phyloP scores from a whole-genome alignment of 306 rosid species.

The Castanea sativa region DNA sequence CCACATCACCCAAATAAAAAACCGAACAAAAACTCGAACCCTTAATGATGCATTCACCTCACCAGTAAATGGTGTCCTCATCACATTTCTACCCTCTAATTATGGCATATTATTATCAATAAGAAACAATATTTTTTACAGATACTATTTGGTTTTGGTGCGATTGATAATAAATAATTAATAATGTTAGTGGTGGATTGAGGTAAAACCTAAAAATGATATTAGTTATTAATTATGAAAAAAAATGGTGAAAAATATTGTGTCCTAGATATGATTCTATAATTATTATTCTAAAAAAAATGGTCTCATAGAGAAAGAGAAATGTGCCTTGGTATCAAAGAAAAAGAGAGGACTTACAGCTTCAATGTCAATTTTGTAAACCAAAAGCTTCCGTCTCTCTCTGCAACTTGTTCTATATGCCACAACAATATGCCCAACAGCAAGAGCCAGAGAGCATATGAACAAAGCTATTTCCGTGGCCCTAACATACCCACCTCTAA shows the following conservation, averaged over 20 bases:
- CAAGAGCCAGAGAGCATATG: slow-evolving; percentile 66
- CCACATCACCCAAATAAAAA: slow-evolving; percentile 3
- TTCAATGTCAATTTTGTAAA: slow-evolving; percentile 94
- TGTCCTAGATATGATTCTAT: no score
- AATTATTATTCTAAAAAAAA: no score
- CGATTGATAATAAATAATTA: no score
- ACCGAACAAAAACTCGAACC: not conserved
- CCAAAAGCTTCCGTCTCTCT: slow-evolving; percentile 89
- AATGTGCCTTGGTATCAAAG: not conserved
- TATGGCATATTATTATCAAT: not conserved
- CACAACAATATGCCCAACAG: slow-evolving; percentile 75
- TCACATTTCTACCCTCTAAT: not conserved
- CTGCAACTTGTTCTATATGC: slow-evolving; percentile 97
- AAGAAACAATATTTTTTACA: no score
- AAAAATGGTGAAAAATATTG: no score
- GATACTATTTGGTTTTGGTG: no score
- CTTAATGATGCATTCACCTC: not conserved
- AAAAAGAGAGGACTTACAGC: slow-evolving; percentile 59
- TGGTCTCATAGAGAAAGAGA: not conserved
- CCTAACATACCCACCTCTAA: slow-evolving; percentile 38
- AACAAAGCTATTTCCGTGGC: slow-evolving; percentile 64
- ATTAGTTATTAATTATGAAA: no score
- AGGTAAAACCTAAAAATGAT: no score
- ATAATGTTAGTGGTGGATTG: no score
- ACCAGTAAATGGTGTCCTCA: not conserved